Conservation (phyloP, 208 protist species). For the Wallacemonas sp. region DNA sequence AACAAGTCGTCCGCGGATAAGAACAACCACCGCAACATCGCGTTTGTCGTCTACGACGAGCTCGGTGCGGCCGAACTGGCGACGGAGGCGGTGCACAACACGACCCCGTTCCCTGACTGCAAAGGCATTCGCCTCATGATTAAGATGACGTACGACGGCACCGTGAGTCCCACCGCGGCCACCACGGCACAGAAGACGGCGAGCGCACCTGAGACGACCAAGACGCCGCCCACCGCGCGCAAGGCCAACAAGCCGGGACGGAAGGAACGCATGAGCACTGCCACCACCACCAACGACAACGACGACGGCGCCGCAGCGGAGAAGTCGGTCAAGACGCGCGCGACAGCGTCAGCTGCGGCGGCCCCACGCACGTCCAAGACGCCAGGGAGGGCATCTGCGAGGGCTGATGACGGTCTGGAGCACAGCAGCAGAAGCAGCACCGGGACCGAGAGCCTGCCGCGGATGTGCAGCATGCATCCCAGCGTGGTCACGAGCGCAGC, state of each 20-base stretch:
- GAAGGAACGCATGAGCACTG: background rate
- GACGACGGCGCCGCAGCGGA: too few species aligned
- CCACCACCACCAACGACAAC: too few species aligned
- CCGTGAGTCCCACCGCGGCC: background rate
- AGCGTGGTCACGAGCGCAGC: background rate
- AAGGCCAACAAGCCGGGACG: background rate
- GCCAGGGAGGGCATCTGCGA: too few species aligned
- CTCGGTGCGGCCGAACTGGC: slow-evolving; percentile 61
- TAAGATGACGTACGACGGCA: slow-evolving; percentile 54
- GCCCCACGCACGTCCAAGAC: too few species aligned
- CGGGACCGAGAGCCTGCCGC: too few species aligned
- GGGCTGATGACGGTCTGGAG: too few species aligned
- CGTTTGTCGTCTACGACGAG: slow-evolving; percentile 69
- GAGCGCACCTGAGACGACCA: background rate
- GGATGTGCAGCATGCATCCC: background rate
- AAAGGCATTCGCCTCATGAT: slow-evolving; percentile 64
- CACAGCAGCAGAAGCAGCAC: too few species aligned
- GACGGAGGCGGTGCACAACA: slow-evolving; percentile 55
- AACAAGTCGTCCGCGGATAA: slow-evolving; percentile 24
- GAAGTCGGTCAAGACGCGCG: too few species aligned
- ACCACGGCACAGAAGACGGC: background rate
- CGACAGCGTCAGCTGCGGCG: too few species aligned
- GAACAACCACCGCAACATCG: slow-evolving; percentile 66
- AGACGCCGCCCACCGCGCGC: background rate
- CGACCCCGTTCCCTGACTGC: slow-evolving; percentile 43